Evolutionary conservation across 75 land plant species (phyloP).

Genomic region (Sequoia sempervirens): DNA sequence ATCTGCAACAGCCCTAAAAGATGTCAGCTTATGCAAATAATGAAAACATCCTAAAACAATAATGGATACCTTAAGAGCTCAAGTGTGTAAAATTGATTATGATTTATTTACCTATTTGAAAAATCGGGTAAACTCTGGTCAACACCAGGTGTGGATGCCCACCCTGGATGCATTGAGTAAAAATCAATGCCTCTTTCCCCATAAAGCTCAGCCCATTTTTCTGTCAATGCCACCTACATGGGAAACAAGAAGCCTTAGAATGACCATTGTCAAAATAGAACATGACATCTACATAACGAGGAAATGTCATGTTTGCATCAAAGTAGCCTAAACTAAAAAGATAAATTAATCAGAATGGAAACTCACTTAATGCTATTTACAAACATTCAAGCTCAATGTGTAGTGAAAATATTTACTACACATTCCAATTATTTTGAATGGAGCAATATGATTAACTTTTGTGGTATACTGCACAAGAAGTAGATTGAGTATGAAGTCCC

Average conservation of each 20-base stretch:
- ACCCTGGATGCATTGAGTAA: conserved; percentile 97
- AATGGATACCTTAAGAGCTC: background rate
- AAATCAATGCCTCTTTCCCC: conserved; percentile 66
- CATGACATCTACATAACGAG: background rate
- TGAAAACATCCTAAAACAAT: background rate
- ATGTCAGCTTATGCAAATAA: background rate
- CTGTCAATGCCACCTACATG: conserved; percentile 74
- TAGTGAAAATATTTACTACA: background rate
- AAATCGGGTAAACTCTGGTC: conserved; percentile 70
- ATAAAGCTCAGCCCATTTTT: conserved; percentile 75
- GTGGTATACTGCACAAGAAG: too few relatives aligned
- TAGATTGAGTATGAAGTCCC: too few relatives aligned
- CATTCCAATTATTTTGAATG: background rate
- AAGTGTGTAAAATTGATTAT: background rate
- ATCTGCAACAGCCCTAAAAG: conserved; percentile 19
- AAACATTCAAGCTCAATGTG: background rate
- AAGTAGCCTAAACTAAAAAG: background rate
- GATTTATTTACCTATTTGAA: conserved; percentile 36
- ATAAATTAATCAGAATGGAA: background rate
- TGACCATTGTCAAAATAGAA: background rate
- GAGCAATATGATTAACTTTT: too few relatives aligned
- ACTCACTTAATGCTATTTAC: background rate
- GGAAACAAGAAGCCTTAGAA: background rate
- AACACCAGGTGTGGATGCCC: conserved; percentile 88
- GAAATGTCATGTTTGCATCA: background rate